phyloP scores from a whole-genome alignment of 352 stramenopile genomes.

The Pythium guiyangense region DNA sequence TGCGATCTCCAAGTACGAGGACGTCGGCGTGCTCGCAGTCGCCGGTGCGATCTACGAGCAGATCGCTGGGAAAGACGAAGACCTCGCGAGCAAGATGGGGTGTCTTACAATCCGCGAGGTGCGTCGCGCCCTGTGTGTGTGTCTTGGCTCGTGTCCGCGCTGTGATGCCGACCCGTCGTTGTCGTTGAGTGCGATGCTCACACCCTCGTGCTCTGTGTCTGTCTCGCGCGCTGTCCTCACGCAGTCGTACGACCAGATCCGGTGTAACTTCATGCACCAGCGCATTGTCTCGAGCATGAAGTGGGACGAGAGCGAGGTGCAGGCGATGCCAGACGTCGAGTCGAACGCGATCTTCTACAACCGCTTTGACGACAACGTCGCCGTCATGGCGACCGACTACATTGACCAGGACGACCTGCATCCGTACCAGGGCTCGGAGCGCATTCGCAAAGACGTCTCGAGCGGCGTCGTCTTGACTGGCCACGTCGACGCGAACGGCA shows the following conservation, averaged over 20 bases:
- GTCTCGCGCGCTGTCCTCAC: too few species aligned
- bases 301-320: conserved; percentile 37
- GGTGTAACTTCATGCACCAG: conserved; percentile 81
- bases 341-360: conserved; percentile 70
- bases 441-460: conserved; percentile 74
- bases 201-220: background rate
- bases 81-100: conserved; percentile 47
- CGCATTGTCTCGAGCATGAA: conserved; percentile 74
- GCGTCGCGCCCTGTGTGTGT: too few species aligned
- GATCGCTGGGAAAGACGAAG: conserved; percentile 61
- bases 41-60: conserved; percentile 68
- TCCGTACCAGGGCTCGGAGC: conserved; percentile 60
- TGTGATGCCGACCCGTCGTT: too few species aligned
- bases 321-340: conserved; percentile 61
- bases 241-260: conserved; percentile 64
- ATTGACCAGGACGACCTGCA: conserved; percentile 78
- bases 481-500: conserved; percentile 53
- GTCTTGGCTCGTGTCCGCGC: background rate
- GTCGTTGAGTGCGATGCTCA: too few species aligned
- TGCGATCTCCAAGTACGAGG: conserved; percentile 68
- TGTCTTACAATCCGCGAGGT: conserved; percentile 55
- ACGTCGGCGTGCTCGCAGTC: conserved; percentile 53
- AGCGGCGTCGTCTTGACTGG: conserved; percentile 66
- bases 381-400: conserved; percentile 66
- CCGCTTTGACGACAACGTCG: conserved; percentile 54